Conservation (phyloP, 1,284 basidiomycete species). For the Coniferiporia weirii region DNA sequence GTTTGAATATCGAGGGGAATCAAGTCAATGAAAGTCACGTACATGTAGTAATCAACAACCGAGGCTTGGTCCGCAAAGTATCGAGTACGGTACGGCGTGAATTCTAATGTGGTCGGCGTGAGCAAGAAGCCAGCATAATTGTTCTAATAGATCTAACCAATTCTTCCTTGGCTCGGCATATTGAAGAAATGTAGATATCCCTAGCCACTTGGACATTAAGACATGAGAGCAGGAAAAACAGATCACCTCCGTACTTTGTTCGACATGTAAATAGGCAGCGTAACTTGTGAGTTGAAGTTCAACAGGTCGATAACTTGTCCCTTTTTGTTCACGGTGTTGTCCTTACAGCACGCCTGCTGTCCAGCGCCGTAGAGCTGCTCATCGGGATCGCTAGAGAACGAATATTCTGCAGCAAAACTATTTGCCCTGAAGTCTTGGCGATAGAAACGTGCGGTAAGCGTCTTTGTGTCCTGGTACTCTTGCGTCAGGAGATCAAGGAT, state of each 20-base stretch:
- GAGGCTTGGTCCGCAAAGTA: slow-evolving; percentile 34
- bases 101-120: slow-evolving; percentile 26
- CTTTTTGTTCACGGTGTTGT: slow-evolving; percentile 39
- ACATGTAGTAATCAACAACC: slow-evolving; percentile 40
- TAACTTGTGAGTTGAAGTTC: slow-evolving; percentile 39
- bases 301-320: slow-evolving; percentile 37
- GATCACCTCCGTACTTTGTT: slow-evolving; percentile 28
- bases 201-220: slow-evolving; percentile 20
- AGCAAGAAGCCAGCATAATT: not conserved
- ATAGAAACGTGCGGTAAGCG: slow-evolving; percentile 32
- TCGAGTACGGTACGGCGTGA: slow-evolving; percentile 32
- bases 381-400: slow-evolving; percentile 32
- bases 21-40: slow-evolving; percentile 8
- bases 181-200: slow-evolving; percentile 40
- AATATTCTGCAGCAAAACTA: slow-evolving; percentile 34
- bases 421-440: slow-evolving; percentile 32
- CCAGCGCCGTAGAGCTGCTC: slow-evolving; percentile 37
- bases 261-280: slow-evolving; percentile 38
- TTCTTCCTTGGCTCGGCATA: slow-evolving; percentile 35
- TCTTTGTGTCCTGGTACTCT: slow-evolving; percentile 36
- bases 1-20: not conserved
- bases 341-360: slow-evolving; percentile 38
- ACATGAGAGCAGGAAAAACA: not conserved
- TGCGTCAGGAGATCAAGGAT: slow-evolving; percentile 26
- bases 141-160: slow-evolving; percentile 25